Base-by-base conservation (phyloP, 306 rosid genomes). In the Cucurbita pepo region DNA sequence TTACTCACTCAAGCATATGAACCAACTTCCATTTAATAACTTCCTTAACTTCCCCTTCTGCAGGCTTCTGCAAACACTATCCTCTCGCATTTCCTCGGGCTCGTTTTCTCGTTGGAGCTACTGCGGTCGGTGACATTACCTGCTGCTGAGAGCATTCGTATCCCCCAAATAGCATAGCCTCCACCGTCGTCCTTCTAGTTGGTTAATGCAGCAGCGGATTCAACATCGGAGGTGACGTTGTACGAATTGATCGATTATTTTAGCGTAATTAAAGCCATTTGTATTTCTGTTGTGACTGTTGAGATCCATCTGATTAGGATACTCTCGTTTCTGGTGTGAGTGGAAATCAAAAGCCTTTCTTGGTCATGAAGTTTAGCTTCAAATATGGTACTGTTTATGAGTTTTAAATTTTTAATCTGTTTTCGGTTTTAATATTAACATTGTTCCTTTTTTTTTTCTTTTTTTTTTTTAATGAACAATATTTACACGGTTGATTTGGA, bases 11-110 rank as follows among this genome's bases (percentile, higher is more conserved):
- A 8, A 37, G 50, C 50, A 62, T 15, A 36, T 69, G 57, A 25
- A 22, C 38, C 72, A 5, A 44, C 34, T 21, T 21, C 57, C 40
- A 67, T 47, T 1, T 25, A 14, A 47, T 7, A 6, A 47, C 22
- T 67, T 14, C 8, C 48, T 21, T 3, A 8, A 56, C 57, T 55
- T 34, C 65, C 56, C 54, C 15, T 60, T 63, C 74, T 78, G 72
- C 81, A 95, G 99, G 99, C 99, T 76, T 88, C 99, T 1, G 99
- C 99, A 3, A 95, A 95, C 85, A 85, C 95, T 4, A 88, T 95
- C 78, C 97, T 94, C 61, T 95, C 99, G 44, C 99, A 95, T 83
- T 95, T 95, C 83, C 82, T 91, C 45, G 99, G 99, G 61, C 91
- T 95, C 44, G 81, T 88, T 72, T 91, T 79, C 90, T 91, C 99